Conservation (phyloP, 2,329 filamentous ascomycete species). For the Macrophomina phaseolina region DNA sequence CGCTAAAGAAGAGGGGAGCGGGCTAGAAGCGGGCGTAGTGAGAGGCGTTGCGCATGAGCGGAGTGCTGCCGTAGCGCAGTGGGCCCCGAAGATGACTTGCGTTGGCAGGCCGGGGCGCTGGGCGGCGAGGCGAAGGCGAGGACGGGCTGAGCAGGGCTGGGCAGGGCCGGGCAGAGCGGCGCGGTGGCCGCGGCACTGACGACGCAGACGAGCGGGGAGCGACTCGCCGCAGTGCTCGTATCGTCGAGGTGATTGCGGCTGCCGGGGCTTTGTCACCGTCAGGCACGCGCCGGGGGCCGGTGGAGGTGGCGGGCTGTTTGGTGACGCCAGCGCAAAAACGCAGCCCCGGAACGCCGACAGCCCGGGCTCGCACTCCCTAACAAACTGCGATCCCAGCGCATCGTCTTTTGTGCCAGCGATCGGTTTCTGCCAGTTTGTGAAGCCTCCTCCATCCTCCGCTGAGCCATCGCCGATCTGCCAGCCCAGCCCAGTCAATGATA, state of each 20-base stretch:
- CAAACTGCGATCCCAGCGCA: slow-evolving; percentile 23
- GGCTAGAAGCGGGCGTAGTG: neutral
- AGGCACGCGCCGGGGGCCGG: no score
- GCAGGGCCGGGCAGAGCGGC: no score
- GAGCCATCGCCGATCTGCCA: slow-evolving; percentile 22
- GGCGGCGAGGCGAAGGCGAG: no score
- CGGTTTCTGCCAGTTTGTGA: slow-evolving; percentile 16
- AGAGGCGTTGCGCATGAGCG: slow-evolving; percentile 5
- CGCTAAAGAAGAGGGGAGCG: neutral
- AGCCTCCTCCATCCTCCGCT: slow-evolving; percentile 21
- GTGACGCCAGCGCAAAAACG: neutral
- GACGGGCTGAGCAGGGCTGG: no score
- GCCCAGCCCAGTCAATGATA: slow-evolving; percentile 22
- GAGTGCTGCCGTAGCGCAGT: neutral
- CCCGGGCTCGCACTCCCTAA: slow-evolving; percentile 7
- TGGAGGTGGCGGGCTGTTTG: no score
- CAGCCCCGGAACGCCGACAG: slow-evolving; percentile 1
- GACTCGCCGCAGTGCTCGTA: no score
- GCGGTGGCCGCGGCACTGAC: no score
- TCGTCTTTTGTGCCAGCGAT: slow-evolving; percentile 25
- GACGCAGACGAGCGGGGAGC: no score
- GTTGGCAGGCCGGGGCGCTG: neutral
- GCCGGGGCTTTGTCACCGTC: neutral
- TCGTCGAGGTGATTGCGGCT: no score
- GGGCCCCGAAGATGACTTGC: slow-evolving; percentile 4